These are phyloP conservation scores for Termitomyces sp. DNA, from an alignment of 768 basidiomycete genomes.

Conservation along the genomic window DNA sequence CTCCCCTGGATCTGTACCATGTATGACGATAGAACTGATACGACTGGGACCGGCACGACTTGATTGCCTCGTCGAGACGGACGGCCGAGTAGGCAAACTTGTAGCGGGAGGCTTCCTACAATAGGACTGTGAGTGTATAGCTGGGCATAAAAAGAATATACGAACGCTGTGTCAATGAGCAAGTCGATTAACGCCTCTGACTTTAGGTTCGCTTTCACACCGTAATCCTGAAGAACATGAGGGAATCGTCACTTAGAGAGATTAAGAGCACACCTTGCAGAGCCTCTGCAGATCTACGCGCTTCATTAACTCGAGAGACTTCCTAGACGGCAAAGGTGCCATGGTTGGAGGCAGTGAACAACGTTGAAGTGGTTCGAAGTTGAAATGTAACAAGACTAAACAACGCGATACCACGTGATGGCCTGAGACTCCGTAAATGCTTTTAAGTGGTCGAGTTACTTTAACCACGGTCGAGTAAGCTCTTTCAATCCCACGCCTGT, in stretches of 20 bases:
- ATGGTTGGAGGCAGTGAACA: constrained; percentile 21
- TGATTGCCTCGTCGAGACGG: constrained; percentile 28
- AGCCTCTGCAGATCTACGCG: constrained; percentile 49
- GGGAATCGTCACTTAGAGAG: background rate
- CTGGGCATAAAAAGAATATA: constrained; percentile 7
- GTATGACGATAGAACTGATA: constrained; percentile 41
- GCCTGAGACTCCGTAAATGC: background rate
- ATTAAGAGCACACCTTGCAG: constrained; percentile 53
- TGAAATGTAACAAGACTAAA: constrained; percentile 14
- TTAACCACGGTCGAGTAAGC: background rate
- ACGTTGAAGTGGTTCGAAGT: constrained; percentile 16
- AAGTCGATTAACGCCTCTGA: constrained; percentile 75
- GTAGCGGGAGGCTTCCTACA: constrained; percentile 14
- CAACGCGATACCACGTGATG: constrained; percentile 21
- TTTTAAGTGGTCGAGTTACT: no score
- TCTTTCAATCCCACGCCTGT: background rate
- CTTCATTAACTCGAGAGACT: constrained; percentile 41
- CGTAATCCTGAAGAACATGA: constrained; percentile 53
- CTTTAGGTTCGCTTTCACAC: constrained; percentile 80
- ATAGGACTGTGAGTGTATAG: background rate
- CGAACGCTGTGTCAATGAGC: constrained; percentile 53
- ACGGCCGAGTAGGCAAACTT: constrained; percentile 23
- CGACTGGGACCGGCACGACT: constrained; percentile 37
- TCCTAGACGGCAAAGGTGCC: constrained; percentile 36
- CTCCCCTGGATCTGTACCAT: constrained; percentile 45